Evolutionary conservation across 2,329 filamentous ascomycete species (phyloP).

Genomic region (Cladophialophora exuberans): DNA sequence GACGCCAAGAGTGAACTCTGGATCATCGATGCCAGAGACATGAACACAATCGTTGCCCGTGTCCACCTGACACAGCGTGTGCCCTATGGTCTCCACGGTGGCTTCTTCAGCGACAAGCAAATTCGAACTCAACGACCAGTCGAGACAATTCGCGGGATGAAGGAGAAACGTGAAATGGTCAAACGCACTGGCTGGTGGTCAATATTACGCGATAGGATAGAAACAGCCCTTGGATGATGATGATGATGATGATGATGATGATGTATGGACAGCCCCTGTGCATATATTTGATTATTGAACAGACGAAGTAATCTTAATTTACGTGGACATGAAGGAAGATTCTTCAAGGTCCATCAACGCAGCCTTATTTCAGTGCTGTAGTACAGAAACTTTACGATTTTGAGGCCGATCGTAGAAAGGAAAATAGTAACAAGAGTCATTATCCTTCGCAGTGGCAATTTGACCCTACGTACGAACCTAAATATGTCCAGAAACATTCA

Average conservation of each 20-base stretch:
- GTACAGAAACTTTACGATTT: no score
- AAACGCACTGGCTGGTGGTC: conserved; percentile 9
- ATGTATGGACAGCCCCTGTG: neutral
- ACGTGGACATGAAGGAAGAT: no score
- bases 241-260: conserved; percentile 14
- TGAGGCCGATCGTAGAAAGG: no score
- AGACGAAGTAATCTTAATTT: no score
- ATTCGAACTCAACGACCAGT: conserved; percentile 53
- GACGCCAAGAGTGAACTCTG: conserved; percentile 64
- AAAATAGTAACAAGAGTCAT: no score
- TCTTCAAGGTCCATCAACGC: no score
- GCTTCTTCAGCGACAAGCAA: conserved; percentile 61
- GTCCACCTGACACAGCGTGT: conserved; percentile 67
- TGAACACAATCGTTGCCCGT: conserved; percentile 63
- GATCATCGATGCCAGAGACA: conserved; percentile 67
- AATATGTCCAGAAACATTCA: no score
- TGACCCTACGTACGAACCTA: no score
- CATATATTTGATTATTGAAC: no score
- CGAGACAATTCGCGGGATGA: conserved; percentile 35
- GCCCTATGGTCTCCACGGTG: conserved; percentile 69
- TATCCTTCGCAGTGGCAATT: no score
- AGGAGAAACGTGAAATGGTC: conserved; percentile 7
- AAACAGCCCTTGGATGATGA: conserved; percentile 13
- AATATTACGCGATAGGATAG: conserved; percentile 7
- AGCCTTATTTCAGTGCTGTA: no score